These are phyloP conservation scores for Meira miltonrushii DNA, from an alignment of 1,284 basidiomycete species.

Conservation along the genomic window DNA sequence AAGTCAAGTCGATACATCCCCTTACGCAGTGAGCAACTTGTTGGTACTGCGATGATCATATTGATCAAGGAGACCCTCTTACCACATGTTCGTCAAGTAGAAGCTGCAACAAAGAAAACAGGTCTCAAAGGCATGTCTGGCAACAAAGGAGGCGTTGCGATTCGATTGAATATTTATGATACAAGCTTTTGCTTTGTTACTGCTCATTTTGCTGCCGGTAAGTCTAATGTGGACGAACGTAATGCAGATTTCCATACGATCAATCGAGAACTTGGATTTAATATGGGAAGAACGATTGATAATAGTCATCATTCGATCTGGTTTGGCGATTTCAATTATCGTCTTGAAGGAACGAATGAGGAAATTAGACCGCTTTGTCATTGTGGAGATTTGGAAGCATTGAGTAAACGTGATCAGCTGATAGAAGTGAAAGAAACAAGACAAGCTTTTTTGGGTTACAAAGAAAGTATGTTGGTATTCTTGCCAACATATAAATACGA, in stretches of 20 bases:
- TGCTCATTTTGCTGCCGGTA: conserved; percentile 90
- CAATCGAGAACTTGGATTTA: conserved; percentile 72
- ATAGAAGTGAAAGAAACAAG: conserved; percentile 19
- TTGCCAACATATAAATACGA: conserved; percentile 85
- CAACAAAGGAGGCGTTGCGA: conserved; percentile 81
- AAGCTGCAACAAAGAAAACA: conserved; percentile 90
- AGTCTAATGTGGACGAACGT: conserved; percentile 78
- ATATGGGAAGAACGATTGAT: conserved; percentile 77
- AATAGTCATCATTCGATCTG: conserved; percentile 85
- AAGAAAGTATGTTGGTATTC: conserved; percentile 83
- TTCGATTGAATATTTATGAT: conserved; percentile 83
- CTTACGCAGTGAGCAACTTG: conserved; percentile 87
- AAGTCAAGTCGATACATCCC: conserved; percentile 69
- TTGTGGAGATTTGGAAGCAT: conserved; percentile 64
- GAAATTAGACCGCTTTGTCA: conserved; percentile 66
- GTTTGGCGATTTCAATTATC: conserved; percentile 91
- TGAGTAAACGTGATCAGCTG: conserved; percentile 68
- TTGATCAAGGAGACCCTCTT: conserved; percentile 73
- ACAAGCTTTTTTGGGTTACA: conserved; percentile 71
- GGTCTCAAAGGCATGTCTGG: conserved; percentile 94
- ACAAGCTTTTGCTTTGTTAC: conserved; percentile 92
- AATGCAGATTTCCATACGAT: conserved; percentile 92
- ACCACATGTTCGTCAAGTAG: conserved; percentile 77
- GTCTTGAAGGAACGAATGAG: conserved; percentile 79
- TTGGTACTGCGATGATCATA: conserved; percentile 86